Evolutionary conservation across 2,329 filamentous ascomycete genomes (phyloP).

Genomic region (Colletotrichum eremochloae): DNA sequence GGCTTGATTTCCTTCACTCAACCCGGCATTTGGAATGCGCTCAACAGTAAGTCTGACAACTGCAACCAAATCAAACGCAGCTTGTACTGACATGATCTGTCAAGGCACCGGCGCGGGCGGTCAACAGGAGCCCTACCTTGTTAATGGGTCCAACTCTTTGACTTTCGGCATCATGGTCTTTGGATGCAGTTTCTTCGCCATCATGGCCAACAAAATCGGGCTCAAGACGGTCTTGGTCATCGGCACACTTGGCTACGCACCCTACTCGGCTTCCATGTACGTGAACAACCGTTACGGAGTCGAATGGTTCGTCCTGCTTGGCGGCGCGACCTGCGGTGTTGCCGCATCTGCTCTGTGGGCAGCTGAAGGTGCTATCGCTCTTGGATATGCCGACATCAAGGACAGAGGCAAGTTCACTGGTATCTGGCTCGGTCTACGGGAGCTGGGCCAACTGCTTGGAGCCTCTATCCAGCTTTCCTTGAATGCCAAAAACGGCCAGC

Average conservation of each 20-base stretch:
- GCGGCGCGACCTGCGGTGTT: constrained; percentile 57
- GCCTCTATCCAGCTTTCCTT: constrained; percentile 64
- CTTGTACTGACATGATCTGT: not conserved
- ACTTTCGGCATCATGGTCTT: constrained; percentile 71
- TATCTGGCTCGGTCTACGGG: constrained; percentile 66
- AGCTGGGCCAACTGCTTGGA: constrained; percentile 66
- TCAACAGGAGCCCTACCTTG: constrained; percentile 72
- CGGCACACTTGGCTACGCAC: constrained; percentile 58
- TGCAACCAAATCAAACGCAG: not conserved
- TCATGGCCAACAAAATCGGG: constrained; percentile 55
- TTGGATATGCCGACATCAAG: constrained; percentile 52
- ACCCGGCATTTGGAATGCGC: constrained; percentile 62
- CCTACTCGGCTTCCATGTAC: constrained; percentile 59
- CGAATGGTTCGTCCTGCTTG: constrained; percentile 60
- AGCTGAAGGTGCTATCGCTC: constrained; percentile 50
- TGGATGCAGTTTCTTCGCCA: constrained; percentile 55
- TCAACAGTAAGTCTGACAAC: constrained; percentile 51
- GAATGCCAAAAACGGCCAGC: constrained; percentile 58
- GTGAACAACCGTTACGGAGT: constrained; percentile 59
- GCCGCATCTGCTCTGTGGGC: constrained; percentile 55
- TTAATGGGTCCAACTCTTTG: constrained; percentile 78
- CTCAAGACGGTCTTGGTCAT: constrained; percentile 55
- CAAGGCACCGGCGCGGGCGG: constrained; percentile 71
- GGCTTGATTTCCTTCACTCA: constrained; percentile 60
- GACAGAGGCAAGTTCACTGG: constrained; percentile 61